phyloP scores from a whole-genome alignment of 805 yeast species.

The Scheffersomyces stipitis region DNA sequence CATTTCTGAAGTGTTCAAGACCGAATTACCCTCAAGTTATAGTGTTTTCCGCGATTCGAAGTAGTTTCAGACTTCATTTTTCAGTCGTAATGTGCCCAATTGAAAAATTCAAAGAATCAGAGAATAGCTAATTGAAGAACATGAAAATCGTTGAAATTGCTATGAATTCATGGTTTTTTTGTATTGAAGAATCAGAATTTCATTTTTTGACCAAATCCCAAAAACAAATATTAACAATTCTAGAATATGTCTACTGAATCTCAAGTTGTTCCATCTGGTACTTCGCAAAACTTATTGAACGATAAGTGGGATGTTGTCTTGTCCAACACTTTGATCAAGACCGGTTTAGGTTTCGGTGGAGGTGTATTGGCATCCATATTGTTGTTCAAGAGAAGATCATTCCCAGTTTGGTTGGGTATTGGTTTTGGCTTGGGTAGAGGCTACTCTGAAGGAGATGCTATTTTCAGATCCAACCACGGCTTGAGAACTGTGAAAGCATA shows the following conservation, averaged over 20 bases:
- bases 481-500: constrained; percentile 71
- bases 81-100: no score
- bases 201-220: no score
- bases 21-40: no score
- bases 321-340: constrained; percentile 90
- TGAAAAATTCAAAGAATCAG: no score
- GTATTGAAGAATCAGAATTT: no score
- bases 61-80: no score
- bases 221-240: no score
- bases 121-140: no score
- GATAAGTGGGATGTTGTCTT: constrained; percentile 94
- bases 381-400: constrained; percentile 88
- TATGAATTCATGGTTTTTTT: no score
- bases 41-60: no score
- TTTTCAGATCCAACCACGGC: constrained; percentile 82
- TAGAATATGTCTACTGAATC: neutral
- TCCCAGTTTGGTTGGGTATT: constrained; percentile 96
- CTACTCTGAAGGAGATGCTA: constrained; percentile 96
- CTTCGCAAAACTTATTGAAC: constrained; percentile 60
- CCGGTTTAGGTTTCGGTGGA: constrained; percentile 94
- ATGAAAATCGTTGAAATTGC: no score
- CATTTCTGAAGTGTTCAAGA: no score
- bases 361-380: constrained; percentile 93
- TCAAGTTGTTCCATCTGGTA: constrained; percentile 22
- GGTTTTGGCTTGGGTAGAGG: constrained; percentile 99